phyloP scores from a whole-genome alignment of 2,329 filamentous ascomycete species.

The Phoma sp. region DNA sequence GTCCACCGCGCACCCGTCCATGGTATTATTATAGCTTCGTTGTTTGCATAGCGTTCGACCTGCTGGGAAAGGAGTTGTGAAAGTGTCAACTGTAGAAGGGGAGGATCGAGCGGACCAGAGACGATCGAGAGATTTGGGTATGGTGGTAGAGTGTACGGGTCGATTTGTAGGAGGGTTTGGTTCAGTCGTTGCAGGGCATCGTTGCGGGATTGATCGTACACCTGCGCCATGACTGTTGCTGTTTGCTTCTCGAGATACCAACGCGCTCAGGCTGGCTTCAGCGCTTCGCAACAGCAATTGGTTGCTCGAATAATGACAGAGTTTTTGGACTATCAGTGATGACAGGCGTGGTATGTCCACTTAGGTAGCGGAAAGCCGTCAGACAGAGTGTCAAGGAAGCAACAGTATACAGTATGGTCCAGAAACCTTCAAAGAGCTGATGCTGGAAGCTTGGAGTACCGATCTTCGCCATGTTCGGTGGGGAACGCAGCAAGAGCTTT shows the following conservation, averaged over 20 bases:
- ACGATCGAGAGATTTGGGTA: conserved; percentile 63
- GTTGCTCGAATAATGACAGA: not conserved
- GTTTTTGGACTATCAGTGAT: conserved; percentile 6
- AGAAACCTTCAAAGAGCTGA: conserved; percentile 24
- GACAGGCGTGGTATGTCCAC: conserved; percentile 19
- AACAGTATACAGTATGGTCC: conserved; percentile 27
- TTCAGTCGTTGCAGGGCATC: conserved; percentile 44
- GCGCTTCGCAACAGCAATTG: not conserved
- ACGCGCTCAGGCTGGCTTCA: not conserved
- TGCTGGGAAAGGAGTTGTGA: conserved; percentile 76
- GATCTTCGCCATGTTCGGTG: conserved; percentile 21
- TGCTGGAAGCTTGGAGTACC: conserved; percentile 11
- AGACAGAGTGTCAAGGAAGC: conserved; percentile 25
- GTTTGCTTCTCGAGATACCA: not conserved
- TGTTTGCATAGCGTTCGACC: conserved; percentile 67
- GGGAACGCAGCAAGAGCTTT: conserved; percentile 8
- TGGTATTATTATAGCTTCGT: conserved; percentile 74
- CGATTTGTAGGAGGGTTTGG: conserved; percentile 47
- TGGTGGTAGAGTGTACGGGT: conserved; percentile 46
- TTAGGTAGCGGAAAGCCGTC: conserved; percentile 20
- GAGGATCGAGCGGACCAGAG: conserved; percentile 71
- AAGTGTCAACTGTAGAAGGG: conserved; percentile 73
- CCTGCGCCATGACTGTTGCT: conserved; percentile 29
- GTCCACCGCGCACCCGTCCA: conserved; percentile 79
- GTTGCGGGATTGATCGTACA: conserved; percentile 36